phyloP scores from a whole-genome alignment of 345 rosid species.

The Arabidopsis arenosa region DNA sequence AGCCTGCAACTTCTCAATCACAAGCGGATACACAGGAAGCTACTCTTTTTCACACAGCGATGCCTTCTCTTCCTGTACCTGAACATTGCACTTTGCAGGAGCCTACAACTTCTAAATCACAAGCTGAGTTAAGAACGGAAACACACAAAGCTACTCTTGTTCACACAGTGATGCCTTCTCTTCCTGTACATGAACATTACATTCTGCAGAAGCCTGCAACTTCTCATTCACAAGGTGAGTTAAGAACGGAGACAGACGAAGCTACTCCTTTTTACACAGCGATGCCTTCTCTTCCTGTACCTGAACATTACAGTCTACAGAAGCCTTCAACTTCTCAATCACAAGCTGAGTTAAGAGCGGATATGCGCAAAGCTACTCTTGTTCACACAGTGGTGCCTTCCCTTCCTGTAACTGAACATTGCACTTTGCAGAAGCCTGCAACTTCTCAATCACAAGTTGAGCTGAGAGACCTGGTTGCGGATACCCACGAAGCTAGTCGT shows the following conservation, averaged over 20 bases:
- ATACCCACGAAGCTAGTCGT: slow-evolving; percentile 25
- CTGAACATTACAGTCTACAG: slow-evolving; percentile 33
- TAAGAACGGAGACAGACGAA: neutral
- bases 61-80: slow-evolving; percentile 50
- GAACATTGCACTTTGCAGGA: slow-evolving; percentile 29
- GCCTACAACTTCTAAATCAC: slow-evolving; percentile 45
- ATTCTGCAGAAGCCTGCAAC: slow-evolving; percentile 15
- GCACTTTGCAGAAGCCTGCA: slow-evolving; percentile 40
- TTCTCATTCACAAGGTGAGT: too few relatives aligned
- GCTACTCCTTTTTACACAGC: slow-evolving; percentile 8
- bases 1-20: slow-evolving; percentile 42
- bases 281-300: slow-evolving; percentile 47
- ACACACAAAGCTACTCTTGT: slow-evolving; percentile 16
- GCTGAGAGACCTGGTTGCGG: slow-evolving; percentile 39
- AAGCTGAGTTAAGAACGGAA: slow-evolving; percentile 41
- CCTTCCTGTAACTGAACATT: slow-evolving; percentile 32
- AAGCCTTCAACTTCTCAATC: slow-evolving; percentile 45
- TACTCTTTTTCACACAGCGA: slow-evolving; percentile 21
- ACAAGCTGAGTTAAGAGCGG: slow-evolving; percentile 43
- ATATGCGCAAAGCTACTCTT: slow-evolving; percentile 29
- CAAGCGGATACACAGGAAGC: slow-evolving; percentile 43
- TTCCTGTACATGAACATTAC: too few relatives aligned
- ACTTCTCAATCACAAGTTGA: slow-evolving; percentile 43
- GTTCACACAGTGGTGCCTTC: slow-evolving; percentile 47
- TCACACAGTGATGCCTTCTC: slow-evolving; percentile 5